Evolutionary conservation across 768 basidiomycete genomes (phyloP), one percentile per base, ranked within the genome.

Genomic region (Calocera cornea): DNA sequence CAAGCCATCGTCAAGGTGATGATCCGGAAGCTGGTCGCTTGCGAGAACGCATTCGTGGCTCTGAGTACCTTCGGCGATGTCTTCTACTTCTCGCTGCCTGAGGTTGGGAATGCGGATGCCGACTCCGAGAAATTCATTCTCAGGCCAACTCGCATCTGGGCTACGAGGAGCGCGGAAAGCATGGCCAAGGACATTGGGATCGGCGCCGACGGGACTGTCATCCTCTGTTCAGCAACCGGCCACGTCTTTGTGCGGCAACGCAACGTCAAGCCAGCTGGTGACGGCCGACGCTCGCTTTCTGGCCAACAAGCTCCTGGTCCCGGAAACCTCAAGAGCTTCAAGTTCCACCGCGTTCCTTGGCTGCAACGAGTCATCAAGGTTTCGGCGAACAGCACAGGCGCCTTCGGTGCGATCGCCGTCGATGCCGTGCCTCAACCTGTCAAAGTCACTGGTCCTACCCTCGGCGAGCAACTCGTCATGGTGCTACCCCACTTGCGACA

Each of bases 201-300:
- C 16, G 92, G 92, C 22, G 80, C 86, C 0, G 93, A 97, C 70
- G 92, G 94, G 2, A 84, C 88, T 17, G 84, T 97, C 73, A 87
- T 97, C 73, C 83, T 98, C 54, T 97, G 92, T 77, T 98, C 95
- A 1, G 86, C 89, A 69, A 95, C 95, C 2, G 95, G 95, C 0
- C 94, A 97, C 72, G 94, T 95, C 34, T 97, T 89, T 73, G 82
- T 95, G 27, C 88, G 94, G 27, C 81, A 86, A 22, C 83, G 92
- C 31, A 84, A 75, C 67, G 72, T 69, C 36, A 79, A 80, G 73
- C 68, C 73, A 41, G 65, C 72, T 72, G 29, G 70, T 47, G 50
- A 76, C 69, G 44, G 70, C 67, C 64, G 34, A 19, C 65, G 29
- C 12, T 31, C 36, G 17, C 49, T 34, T 19, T n/a, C 24, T 33